A percentile compares a stretch with the other conserved stretches of the same genome.
These are phyloP conservation scores for Corymbia calophylla DNA, from an alignment of 441 rosid species.

Conservation along the genomic window DNA sequence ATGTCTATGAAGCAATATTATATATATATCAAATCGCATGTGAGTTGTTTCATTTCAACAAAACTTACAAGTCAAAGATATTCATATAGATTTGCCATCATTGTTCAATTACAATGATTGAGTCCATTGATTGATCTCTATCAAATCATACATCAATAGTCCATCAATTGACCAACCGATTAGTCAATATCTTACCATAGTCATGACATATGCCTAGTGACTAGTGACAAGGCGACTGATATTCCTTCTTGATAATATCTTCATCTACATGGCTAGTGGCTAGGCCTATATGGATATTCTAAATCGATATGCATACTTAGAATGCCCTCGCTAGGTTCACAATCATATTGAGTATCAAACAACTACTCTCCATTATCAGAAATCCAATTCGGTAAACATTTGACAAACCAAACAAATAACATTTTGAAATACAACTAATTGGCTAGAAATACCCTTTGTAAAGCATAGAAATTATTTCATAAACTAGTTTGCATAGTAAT, in stretches of 20 bases:
- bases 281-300: too few relatives aligned
- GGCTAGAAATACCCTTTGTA: accelerated
- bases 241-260: accelerated
- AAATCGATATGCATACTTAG: too few relatives aligned
- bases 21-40: too few relatives aligned
- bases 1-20: too few relatives aligned
- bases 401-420: too few relatives aligned
- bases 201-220: too few relatives aligned
- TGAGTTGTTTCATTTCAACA: background rate
- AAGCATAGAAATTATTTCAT: too few relatives aligned
- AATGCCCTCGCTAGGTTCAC: accelerated
- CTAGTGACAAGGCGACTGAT: too few relatives aligned
- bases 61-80: background rate
- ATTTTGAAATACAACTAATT: too few relatives aligned
- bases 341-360: background rate
- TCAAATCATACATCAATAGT: background rate
- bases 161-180: background rate
- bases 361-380: accelerated
- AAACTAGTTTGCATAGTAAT: background rate
- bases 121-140: background rate
- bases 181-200: too few relatives aligned
- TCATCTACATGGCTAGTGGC: accelerated
- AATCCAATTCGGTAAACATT: background rate
- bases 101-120: background rate
- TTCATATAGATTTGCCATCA: background rate